Conservation (phyloP, 1,284 basidiomycete species). For the Ceratobasidium sp. region DNA sequence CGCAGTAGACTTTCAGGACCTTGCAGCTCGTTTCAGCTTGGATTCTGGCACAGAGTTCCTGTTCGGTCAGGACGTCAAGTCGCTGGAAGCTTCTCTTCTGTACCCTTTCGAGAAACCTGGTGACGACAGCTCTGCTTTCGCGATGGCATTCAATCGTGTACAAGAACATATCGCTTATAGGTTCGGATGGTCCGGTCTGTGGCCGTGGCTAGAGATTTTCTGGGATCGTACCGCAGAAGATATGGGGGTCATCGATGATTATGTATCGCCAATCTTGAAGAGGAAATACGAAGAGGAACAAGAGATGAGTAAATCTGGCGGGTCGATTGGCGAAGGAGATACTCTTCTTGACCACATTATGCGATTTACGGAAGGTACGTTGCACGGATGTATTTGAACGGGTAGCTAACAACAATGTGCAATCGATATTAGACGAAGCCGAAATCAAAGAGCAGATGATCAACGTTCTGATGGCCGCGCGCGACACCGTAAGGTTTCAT, state of each 20-base stretch:
- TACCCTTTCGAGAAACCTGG: constrained; percentile 52
- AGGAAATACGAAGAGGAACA: constrained; percentile 56
- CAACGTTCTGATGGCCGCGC: constrained; percentile 14
- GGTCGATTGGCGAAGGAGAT: neutral
- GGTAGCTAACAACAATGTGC: neutral
- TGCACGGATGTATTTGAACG: neutral
- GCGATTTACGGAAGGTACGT: constrained; percentile 5
- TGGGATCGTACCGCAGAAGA: constrained; percentile 62
- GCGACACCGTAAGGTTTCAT: constrained; percentile 4
- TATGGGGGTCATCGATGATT: constrained; percentile 60
- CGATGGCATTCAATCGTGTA: constrained; percentile 65
- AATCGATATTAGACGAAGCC: neutral
- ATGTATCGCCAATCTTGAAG: constrained; percentile 66
- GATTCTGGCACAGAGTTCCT: constrained; percentile 40
- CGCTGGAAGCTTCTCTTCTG: constrained; percentile 49
- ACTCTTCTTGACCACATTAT: constrained; percentile 13
- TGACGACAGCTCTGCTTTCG: constrained; percentile 63
- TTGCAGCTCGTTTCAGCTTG: constrained; percentile 9
- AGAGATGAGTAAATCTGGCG: neutral
- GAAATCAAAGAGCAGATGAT: constrained; percentile 13
- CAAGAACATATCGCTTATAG: constrained; percentile 63
- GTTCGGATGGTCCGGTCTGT: constrained; percentile 57
- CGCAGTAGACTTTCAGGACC: constrained; percentile 23
- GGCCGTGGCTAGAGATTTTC: constrained; percentile 71
- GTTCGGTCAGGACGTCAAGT: constrained; percentile 37